These are phyloP conservation scores for Mycena citricolor DNA, from an alignment of 1,284 basidiomycete genomes.

Conservation along the genomic window DNA sequence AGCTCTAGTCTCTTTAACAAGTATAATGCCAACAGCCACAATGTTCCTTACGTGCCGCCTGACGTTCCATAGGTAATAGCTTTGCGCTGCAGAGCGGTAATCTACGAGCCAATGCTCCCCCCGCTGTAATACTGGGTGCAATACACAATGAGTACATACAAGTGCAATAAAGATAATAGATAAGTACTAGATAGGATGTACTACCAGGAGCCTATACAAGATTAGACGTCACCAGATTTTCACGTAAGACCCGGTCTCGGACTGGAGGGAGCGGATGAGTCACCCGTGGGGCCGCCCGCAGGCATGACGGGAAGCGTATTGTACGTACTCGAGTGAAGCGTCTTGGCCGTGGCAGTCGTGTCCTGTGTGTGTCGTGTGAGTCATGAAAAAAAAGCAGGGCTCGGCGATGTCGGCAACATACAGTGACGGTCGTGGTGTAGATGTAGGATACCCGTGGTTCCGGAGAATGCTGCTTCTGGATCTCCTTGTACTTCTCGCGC, in stretches of 20 bases:
- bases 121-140: too few species aligned
- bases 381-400: background rate
- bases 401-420: constrained; percentile 25
- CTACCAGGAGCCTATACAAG: constrained; percentile 35
- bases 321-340: constrained; percentile 40
- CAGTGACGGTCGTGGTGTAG: constrained; percentile 50
- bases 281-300: background rate
- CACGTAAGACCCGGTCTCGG: constrained; percentile 45
- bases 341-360: constrained; percentile 46
- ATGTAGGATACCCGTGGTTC: constrained; percentile 41
- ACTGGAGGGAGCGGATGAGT: constrained; percentile 28
- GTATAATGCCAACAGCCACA: too few species aligned
- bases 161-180: constrained; percentile 14
- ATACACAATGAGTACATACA: constrained; percentile 14
- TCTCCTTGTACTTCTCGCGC: constrained; percentile 48
- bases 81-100: too few species aligned
- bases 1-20: background rate
- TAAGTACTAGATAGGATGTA: background rate
- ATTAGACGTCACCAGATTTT: constrained; percentile 43
- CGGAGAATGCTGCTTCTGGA: constrained; percentile 43
- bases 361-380: constrained; percentile 32
- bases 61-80: too few species aligned
- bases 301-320: background rate
- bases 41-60: too few species aligned
- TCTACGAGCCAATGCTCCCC: too few species aligned